Percentiles rank a stretch among this genome's conserved stretches.
These are phyloP conservation scores for Blepharisma stoltei DNA, from an alignment of 73 alveolate genomes.

Conservation along the genomic window DNA sequence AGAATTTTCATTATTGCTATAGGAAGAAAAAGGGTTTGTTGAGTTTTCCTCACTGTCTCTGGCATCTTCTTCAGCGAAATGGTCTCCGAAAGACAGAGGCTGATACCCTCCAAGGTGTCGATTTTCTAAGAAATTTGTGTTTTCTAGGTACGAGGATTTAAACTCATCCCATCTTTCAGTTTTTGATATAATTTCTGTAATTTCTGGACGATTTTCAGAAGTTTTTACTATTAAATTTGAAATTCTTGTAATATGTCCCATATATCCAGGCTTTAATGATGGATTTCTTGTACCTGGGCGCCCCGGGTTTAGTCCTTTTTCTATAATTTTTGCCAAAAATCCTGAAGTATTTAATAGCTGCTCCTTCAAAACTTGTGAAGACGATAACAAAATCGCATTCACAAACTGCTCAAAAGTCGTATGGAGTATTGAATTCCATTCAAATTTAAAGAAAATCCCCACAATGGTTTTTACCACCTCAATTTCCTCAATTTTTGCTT, in stretches of 20 bases:
- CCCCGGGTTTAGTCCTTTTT: too few species aligned
- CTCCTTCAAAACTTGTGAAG: background rate
- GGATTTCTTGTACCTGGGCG: background rate
- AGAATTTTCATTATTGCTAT: too few species aligned
- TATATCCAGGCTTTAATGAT: background rate
- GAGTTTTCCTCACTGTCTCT: too few species aligned
- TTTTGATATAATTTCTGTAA: background rate
- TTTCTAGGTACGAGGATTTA: background rate
- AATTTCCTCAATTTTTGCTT: background rate
- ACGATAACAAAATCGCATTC: background rate
- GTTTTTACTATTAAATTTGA: background rate
- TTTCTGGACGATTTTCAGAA: background rate
- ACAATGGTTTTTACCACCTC: background rate
- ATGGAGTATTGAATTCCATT: conserved; percentile 17
- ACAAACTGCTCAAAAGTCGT: conserved; percentile 1
- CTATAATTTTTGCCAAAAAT: background rate
- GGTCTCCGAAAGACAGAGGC: too few species aligned
- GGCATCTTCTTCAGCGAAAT: too few species aligned
- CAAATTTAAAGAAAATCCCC: background rate
- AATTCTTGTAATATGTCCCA: background rate
- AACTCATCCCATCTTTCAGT: background rate
- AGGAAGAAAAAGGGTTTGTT: too few species aligned
- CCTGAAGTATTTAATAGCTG: background rate
- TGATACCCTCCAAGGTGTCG: background rate
- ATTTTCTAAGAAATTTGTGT: background rate